Percentiles rank a stretch among this genome's conserved stretches.
Evolutionary conservation across 768 basidiomycete species (phyloP).

Genomic region (Fomitopsis serialis): DNA sequence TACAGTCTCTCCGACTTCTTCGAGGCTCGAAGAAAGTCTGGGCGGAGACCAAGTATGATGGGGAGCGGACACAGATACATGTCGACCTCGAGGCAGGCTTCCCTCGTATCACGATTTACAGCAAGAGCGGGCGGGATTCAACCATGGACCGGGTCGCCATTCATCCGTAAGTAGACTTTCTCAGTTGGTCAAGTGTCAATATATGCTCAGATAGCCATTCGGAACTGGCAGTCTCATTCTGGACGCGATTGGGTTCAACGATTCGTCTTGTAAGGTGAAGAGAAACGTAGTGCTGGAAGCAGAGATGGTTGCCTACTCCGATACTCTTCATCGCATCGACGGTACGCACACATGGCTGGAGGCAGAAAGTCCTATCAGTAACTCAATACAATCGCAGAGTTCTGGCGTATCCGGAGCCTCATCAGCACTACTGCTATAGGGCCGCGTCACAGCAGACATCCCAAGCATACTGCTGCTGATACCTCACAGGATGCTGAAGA

Average conservation of each 20-base stretch:
- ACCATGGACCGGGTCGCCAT: constrained; percentile 71
- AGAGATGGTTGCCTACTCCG: constrained; percentile 85
- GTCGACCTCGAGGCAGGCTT: constrained; percentile 42
- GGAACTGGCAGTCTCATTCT: not conserved
- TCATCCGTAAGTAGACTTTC: constrained; percentile 34
- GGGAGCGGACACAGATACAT: constrained; percentile 93
- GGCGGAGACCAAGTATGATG: constrained; percentile 94
- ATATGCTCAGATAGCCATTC: no score
- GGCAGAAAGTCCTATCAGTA: no score
- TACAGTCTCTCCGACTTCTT: constrained; percentile 48
- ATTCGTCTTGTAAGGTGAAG: constrained; percentile 4
- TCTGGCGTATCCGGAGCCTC: constrained; percentile 66
- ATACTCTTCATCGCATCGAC: constrained; percentile 50
- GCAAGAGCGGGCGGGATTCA: constrained; percentile 83
- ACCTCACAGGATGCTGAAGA: constrained; percentile 1
- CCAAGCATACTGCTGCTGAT: not conserved
- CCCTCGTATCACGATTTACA: constrained; percentile 69
- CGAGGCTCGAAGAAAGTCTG: constrained; percentile 45
- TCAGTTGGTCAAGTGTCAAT: no score
- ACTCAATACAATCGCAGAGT: no score
- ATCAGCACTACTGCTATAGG: constrained; percentile 55
- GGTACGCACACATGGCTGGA: constrained; percentile 54
- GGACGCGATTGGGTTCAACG: not conserved
- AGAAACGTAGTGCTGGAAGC: constrained; percentile 58
- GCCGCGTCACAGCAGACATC: constrained; percentile 28